Conservation (phyloP, 768 basidiomycete genomes). For the Lyophyllum semitale region DNA sequence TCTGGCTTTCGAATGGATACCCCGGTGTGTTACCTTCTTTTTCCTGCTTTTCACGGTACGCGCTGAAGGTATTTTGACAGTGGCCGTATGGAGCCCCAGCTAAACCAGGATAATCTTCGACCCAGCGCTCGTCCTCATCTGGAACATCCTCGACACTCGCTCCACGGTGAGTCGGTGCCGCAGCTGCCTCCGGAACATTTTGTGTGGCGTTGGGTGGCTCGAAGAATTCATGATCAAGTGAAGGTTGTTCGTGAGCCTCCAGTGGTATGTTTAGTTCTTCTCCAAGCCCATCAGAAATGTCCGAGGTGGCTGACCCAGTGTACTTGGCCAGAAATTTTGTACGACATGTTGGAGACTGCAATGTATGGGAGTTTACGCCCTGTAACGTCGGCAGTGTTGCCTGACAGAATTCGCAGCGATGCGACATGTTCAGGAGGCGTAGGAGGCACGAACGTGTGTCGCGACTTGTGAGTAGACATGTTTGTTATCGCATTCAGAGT, state of each 20-base stretch:
- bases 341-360: not conserved
- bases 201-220: too few species aligned
- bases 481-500: not conserved
- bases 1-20: not conserved
- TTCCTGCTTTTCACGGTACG: not conserved
- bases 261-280: not conserved
- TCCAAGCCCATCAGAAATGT: not conserved
- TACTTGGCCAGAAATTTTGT: slow-evolving; percentile 1
- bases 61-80: not conserved
- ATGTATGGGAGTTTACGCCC: slow-evolving; percentile 2
- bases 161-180: not conserved
- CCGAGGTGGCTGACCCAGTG: not conserved
- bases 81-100: not conserved
- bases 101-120: slow-evolving; percentile 1
- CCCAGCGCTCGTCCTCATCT: not conserved
- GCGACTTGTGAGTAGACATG: not conserved
- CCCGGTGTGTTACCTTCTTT: not conserved
- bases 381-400: not conserved
- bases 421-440: not conserved
- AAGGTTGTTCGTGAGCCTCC: not conserved
- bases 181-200: not conserved
- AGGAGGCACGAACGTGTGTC: not conserved
- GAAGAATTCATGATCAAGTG: not conserved
- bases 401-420: slow-evolving; percentile 4
- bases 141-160: not conserved